These are phyloP conservation scores for Zymoseptoria tritici DNA, from an alignment of 2,329 filamentous ascomycete species.

Conservation along the genomic window DNA sequence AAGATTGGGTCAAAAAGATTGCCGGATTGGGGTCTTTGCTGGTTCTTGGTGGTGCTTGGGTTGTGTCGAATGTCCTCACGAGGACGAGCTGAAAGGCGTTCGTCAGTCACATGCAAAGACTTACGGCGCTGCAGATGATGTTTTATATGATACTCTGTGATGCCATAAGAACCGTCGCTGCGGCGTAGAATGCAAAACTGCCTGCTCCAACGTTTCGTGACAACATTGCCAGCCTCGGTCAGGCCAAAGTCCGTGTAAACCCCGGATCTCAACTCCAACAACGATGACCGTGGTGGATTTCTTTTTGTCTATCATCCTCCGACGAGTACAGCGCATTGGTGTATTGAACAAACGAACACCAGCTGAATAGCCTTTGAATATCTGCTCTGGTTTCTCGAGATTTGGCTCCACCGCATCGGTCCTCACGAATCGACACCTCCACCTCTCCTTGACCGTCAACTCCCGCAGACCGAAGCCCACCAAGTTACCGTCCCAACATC, in stretches of 20 bases:
- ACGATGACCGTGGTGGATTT: background rate
- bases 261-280: background rate
- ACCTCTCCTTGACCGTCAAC: background rate
- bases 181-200: background rate
- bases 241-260: background rate
- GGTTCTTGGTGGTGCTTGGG: slow-evolving; percentile 35
- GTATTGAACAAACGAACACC: background rate
- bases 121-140: background rate
- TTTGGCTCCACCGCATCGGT: background rate
- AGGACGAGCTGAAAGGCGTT: slow-evolving; percentile 4
- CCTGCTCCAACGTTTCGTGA: background rate
- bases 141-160: background rate
- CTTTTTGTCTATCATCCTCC: background rate
- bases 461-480: background rate
- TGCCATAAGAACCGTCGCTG: background rate
- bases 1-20: slow-evolving; percentile 35
- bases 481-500: background rate
- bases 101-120: background rate
- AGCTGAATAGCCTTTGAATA: background rate
- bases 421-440: background rate
- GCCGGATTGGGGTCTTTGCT: slow-evolving; percentile 34
- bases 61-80: slow-evolving; percentile 22
- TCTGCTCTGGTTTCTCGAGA: background rate
- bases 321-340: background rate
- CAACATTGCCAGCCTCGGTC: background rate